These are phyloP conservation scores for Xylariaceae sp. DNA, from an alignment of 2,329 filamentous ascomycete genomes.

Conservation along the genomic window DNA sequence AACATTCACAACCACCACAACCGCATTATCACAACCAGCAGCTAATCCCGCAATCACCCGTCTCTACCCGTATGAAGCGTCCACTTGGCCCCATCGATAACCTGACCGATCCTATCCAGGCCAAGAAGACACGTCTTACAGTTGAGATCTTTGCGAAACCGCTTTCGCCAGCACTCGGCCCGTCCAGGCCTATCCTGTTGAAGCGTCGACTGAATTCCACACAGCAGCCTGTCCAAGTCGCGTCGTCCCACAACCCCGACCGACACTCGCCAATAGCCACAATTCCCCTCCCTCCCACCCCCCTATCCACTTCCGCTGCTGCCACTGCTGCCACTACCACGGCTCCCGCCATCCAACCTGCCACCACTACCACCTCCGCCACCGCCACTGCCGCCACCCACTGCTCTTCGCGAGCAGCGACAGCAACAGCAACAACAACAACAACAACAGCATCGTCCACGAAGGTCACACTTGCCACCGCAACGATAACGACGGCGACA, in stretches of 20 bases:
- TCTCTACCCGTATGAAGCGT: slow-evolving; percentile 43
- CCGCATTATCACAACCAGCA: slow-evolving; percentile 17
- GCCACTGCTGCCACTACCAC: slow-evolving; percentile 11
- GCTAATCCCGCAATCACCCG: slow-evolving; percentile 31
- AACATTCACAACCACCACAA: not conserved
- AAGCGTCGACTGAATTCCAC: slow-evolving; percentile 22
- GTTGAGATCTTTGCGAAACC: slow-evolving; percentile 46
- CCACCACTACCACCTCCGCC: slow-evolving; percentile 26
- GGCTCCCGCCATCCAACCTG: slow-evolving; percentile 10
- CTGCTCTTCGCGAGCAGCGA: too few relatives aligned
- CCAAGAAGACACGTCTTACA: slow-evolving; percentile 48
- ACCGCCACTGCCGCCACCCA: slow-evolving; percentile 15
- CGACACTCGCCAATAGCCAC: slow-evolving; percentile 21
- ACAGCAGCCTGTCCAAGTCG: slow-evolving; percentile 20
- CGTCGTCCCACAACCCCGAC: slow-evolving; percentile 23
- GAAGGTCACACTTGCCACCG: not conserved
- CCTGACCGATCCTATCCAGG: slow-evolving; percentile 41
- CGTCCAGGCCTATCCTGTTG: slow-evolving; percentile 27
- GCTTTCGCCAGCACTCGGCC: slow-evolving; percentile 21
- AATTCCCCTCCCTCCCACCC: slow-evolving; percentile 19
- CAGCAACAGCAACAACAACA: not conserved
- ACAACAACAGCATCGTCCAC: not conserved
- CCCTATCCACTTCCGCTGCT: slow-evolving; percentile 19
- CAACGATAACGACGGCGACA: slow-evolving; percentile 27
- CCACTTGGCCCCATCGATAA: slow-evolving; percentile 41